Percentiles rank a stretch among this genome's conserved stretches.
Conservation (phyloP, 768 basidiomycete genomes). For the Amanita fuliginea region DNA sequence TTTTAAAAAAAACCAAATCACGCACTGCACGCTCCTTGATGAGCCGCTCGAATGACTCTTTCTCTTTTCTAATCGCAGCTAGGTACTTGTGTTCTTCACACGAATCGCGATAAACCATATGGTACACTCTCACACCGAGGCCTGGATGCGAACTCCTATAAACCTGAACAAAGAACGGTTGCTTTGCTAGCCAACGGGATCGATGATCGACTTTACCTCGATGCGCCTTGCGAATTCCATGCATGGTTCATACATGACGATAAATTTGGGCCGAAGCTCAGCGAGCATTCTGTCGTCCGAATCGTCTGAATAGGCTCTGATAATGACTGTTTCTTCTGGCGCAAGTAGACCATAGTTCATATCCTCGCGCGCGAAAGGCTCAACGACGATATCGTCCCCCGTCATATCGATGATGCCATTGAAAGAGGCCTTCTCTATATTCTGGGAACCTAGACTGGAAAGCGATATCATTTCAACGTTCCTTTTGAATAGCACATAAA, state of each 20-base stretch:
- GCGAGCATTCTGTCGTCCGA: slow-evolving; percentile 81
- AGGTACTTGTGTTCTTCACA: slow-evolving; percentile 96
- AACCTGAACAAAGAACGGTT: slow-evolving; percentile 34
- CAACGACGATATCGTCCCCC: slow-evolving; percentile 19
- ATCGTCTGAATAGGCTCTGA: slow-evolving; percentile 86
- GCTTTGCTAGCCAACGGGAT: not conserved
- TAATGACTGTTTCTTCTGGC: slow-evolving; percentile 71
- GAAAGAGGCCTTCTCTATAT: not conserved
- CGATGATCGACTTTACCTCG: slow-evolving; percentile 46
- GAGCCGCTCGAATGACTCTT: slow-evolving; percentile 84
- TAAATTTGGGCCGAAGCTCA: slow-evolving; percentile 83
- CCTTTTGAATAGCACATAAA: not conserved
- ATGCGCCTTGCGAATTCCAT: slow-evolving; percentile 88
- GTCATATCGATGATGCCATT: slow-evolving; percentile 12
- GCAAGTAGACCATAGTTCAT: slow-evolving; percentile 67
- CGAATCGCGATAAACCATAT: slow-evolving; percentile 89
- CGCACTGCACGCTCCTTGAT: slow-evolving; percentile 88
- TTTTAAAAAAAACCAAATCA: slow-evolving; percentile 8
- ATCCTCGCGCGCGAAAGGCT: slow-evolving; percentile 37
- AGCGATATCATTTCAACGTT: not conserved
- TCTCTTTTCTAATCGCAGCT: slow-evolving; percentile 79
- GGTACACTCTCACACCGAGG: slow-evolving; percentile 80
- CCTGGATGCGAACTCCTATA: slow-evolving; percentile 82
- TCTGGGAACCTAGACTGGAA: slow-evolving; percentile 24
- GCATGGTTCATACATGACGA: slow-evolving; percentile 93